Percentiles rank a stretch among this genome's conserved stretches.
Conservation (phyloP, 441 rosid genomes). For the California macrophylla region DNA sequence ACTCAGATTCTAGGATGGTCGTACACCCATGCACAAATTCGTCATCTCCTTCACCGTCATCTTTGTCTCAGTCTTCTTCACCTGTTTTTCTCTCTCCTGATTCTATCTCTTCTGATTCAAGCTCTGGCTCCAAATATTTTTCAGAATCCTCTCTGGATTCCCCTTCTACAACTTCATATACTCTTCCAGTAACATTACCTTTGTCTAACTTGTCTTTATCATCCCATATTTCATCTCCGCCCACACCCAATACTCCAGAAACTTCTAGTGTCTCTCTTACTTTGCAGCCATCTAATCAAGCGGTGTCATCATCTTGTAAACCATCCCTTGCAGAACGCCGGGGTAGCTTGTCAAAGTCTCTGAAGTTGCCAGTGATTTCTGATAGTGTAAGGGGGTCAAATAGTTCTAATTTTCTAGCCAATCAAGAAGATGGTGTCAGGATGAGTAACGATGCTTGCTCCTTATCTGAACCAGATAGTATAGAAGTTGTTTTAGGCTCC, state of each 20-base stretch:
- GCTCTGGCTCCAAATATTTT: conserved; percentile 41
- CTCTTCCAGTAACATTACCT: conserved; percentile 42
- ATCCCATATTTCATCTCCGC: conserved; percentile 32
- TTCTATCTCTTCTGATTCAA: conserved; percentile 55
- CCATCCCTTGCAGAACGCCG: conserved; percentile 82
- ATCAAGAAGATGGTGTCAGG: conserved; percentile 26
- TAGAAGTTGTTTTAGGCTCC: conserved; percentile 44
- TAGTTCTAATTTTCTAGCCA: conserved; percentile 18
- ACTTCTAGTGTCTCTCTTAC: conserved; percentile 25
- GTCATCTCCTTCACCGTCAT: conserved; percentile 22
- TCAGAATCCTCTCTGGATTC: conserved; percentile 58
- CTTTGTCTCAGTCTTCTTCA: conserved; percentile 24
- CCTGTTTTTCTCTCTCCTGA: conserved; percentile 71
- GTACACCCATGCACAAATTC: conserved; percentile 61
- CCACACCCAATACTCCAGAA: conserved; percentile 25
- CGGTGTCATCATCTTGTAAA: conserved; percentile 31
- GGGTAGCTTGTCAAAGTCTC: conserved; percentile 55
- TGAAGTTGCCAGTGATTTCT: conserved; percentile 54
- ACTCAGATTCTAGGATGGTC: conserved; percentile 87
- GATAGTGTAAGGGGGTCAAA: conserved; percentile 33
- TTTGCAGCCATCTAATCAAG: conserved; percentile 26
- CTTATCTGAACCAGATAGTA: conserved; percentile 35
- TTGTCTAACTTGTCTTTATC: conserved; percentile 49
- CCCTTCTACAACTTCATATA: conserved; percentile 47
- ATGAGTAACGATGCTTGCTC: conserved; percentile 26